Evolutionary conservation across 2,329 filamentous ascomycete genomes (phyloP).

Genomic region (Zymoseptoria brevis): DNA sequence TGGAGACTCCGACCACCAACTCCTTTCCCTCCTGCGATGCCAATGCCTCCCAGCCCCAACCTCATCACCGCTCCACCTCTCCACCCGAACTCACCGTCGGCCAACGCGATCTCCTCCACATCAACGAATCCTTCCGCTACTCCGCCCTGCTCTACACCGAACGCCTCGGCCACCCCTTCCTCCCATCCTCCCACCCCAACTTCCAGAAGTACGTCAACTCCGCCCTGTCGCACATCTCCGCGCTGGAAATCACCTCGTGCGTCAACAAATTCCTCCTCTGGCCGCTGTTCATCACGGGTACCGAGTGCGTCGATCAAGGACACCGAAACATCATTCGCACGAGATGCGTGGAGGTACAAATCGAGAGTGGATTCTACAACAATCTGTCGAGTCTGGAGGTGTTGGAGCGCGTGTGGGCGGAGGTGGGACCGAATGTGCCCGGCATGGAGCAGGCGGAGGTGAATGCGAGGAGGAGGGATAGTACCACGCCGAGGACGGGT

Average conservation of each 20-base stretch:
- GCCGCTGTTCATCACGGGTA: conserved; percentile 85
- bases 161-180: conserved; percentile 68
- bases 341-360: conserved; percentile 78
- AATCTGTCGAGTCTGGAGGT: conserved; percentile 81
- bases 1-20: conserved; percentile 39
- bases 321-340: conserved; percentile 72
- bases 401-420: conserved; percentile 72
- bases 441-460: conserved; percentile 22
- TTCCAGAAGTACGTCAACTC: conserved; percentile 78
- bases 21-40: not conserved
- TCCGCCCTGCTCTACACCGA: conserved; percentile 84
- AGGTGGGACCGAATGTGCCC: conserved; percentile 18
- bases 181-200: conserved; percentile 64
- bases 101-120: conserved; percentile 68
- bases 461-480: conserved; percentile 22
- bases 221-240: conserved; percentile 74
- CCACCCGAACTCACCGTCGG: conserved; percentile 18
- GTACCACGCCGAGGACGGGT: conserved; percentile 14
- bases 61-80: conserved; percentile 17
- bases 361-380: conserved; percentile 86
- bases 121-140: conserved; percentile 86
- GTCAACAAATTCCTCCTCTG: conserved; percentile 86
- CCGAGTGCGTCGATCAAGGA: conserved; percentile 74
- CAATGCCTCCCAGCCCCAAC: conserved; percentile 26
- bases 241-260: conserved; percentile 61